Evolutionary conservation across 306 rosid species (phyloP).

Genomic region (Gastrolobium bilobum): DNA sequence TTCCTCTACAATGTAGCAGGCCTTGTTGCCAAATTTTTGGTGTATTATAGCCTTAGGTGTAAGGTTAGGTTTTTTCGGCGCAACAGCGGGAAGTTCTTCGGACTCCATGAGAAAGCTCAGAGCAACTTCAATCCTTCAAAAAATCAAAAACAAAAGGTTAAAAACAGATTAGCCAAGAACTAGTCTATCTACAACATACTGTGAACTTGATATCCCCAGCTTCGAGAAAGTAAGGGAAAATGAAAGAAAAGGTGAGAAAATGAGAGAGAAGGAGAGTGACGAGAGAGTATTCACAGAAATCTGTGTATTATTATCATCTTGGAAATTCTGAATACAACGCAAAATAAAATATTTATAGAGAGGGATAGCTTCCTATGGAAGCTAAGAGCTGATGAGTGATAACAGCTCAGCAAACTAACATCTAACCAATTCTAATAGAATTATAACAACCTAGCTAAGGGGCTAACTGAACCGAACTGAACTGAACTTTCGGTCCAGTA

Average conservation of each 20-base stretch:
- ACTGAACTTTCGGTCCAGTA: neutral
- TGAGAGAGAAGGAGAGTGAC: no score
- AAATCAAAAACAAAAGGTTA: neutral
- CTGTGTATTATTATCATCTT: no score
- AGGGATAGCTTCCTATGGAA: no score
- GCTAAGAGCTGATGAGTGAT: no score
- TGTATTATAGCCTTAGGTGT: slow-evolving; percentile 82
- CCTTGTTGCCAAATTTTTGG: slow-evolving; percentile 72
- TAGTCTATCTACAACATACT: neutral
- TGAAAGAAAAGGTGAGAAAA: neutral
- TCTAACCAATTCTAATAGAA: no score
- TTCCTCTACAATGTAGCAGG: slow-evolving; percentile 76
- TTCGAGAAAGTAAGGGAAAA: neutral
- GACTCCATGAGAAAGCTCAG: slow-evolving; percentile 63
- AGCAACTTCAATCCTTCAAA: slow-evolving; percentile 45
- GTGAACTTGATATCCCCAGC: slow-evolving; percentile 4
- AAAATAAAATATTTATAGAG: no score
- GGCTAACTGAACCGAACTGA: no score
- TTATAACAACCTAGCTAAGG: no score
- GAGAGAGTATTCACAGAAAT: no score
- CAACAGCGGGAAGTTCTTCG: slow-evolving; percentile 46
- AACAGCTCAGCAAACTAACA: no score
- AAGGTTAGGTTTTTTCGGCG: slow-evolving; percentile 49
- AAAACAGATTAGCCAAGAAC: slow-evolving; percentile 26
- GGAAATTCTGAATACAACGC: no score